phyloP scores from a whole-genome alignment of 108 stramenopile genomes.

The Asterionellopsis glacialis region DNA sequence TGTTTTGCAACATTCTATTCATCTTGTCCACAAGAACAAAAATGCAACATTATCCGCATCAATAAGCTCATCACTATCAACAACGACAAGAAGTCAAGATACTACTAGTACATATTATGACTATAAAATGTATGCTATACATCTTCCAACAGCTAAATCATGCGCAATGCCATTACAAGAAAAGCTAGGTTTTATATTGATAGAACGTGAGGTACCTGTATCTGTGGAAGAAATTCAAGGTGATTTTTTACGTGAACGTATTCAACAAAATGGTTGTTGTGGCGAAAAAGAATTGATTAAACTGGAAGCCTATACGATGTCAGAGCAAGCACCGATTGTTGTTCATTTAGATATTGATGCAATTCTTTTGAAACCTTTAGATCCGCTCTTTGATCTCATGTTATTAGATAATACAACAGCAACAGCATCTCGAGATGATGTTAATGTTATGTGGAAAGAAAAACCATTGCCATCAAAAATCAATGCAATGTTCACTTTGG shows the following conservation, averaged over 20 bases:
- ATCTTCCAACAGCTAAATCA: conserved; percentile 48
- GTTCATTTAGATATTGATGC: conserved; percentile 95
- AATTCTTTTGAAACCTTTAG: conserved; percentile 78
- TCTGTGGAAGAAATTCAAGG: conserved; percentile 63
- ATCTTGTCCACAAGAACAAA: conserved; percentile 17
- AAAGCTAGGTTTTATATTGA: conserved; percentile 49
- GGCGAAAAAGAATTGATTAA: conserved; percentile 91
- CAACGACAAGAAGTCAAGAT: neutral
- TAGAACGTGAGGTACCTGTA: conserved; percentile 57
- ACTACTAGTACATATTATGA: conserved; percentile 12
- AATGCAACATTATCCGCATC: no score
- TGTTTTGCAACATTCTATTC: conserved; percentile 69
- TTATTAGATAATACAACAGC: conserved; percentile 1
- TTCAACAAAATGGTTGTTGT: conserved; percentile 50
- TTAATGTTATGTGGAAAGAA: neutral
- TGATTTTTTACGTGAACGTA: conserved; percentile 47
- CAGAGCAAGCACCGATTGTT: conserved; percentile 72
- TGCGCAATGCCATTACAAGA: conserved; percentile 36
- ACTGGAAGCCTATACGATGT: conserved; percentile 88
- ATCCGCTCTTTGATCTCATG: conserved; percentile 62
- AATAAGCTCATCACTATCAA: no score
- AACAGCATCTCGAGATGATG: neutral
- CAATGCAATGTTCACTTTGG: conserved; percentile 35
- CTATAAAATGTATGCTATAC: conserved; percentile 57
- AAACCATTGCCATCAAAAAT: neutral